A percentile compares a stretch with the other conserved stretches of the same genome.
Evolutionary conservation across 257 asterid species (phyloP).

Genomic region (Datura wrightii): DNA sequence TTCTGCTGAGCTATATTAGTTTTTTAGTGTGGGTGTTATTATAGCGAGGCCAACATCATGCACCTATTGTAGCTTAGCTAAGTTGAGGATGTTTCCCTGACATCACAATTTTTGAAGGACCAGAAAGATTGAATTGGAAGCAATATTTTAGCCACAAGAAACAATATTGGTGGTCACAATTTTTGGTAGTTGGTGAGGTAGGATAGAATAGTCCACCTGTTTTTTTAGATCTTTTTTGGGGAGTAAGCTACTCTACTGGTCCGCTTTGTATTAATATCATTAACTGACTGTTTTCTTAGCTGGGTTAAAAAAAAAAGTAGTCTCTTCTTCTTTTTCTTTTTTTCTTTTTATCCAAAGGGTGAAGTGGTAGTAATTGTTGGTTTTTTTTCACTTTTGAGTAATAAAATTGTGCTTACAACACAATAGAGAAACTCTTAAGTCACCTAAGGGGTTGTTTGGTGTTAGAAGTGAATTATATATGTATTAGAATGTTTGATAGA

Average conservation of each 20-base stretch:
- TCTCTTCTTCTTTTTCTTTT: neutral
- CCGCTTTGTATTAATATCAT: neutral
- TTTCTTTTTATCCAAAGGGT: neutral
- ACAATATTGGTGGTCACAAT: neutral
- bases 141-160: neutral
- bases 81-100: constrained; percentile 1
- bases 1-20: neutral
- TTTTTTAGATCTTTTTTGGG: neutral
- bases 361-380: neutral
- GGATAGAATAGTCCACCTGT: neutral
- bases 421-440: neutral
- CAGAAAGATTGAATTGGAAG: neutral
- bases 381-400: neutral
- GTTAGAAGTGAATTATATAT: neutral
- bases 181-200: neutral
- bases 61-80: neutral
- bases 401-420: neutral
- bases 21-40: too few species aligned
- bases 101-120: neutral
- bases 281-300: neutral
- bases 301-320: neutral
- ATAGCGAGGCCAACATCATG: neutral
- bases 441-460: neutral
- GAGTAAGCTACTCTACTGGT: neutral
- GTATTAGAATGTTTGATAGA: neutral